Conservation (phyloP, 129 eudicot genomes). For the Artemisia annua region DNA sequence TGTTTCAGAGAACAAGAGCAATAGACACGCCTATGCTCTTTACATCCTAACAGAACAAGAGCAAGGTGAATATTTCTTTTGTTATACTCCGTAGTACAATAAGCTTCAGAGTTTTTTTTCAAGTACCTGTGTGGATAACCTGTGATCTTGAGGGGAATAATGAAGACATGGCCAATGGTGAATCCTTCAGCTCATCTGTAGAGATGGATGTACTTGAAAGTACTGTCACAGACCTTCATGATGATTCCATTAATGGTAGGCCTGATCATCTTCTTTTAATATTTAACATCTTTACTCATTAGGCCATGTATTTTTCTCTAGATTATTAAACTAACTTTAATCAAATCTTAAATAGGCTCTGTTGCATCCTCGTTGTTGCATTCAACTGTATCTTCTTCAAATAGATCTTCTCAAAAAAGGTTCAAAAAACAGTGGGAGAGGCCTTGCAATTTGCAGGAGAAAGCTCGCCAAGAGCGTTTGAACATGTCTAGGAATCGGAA, state of each 20-base stretch:
- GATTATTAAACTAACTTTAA: slow-evolving; percentile 11
- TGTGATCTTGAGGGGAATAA: slow-evolving; percentile 84
- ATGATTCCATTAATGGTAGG: slow-evolving; percentile 37
- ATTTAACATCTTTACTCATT: not conserved
- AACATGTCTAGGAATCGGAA: slow-evolving; percentile 68
- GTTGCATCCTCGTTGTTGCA: slow-evolving; percentile 33
- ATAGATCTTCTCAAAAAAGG: slow-evolving; percentile 46
- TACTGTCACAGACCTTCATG: slow-evolving; percentile 41
- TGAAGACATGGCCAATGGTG: slow-evolving; percentile 50
- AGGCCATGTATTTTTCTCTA: not conserved
- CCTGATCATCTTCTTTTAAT: no score
- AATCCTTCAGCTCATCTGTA: slow-evolving; percentile 45
- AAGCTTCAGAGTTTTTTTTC: slow-evolving; percentile 54
- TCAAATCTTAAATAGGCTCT: slow-evolving; percentile 43
- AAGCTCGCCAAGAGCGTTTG: slow-evolving; percentile 87
- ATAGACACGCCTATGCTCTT: no score
- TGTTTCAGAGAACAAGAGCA: no score
- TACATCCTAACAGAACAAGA: no score
- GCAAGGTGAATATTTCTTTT: slow-evolving; percentile 11
- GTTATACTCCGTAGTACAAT: slow-evolving; percentile 61
- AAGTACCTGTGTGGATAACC: slow-evolving; percentile 76
- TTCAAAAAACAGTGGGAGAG: slow-evolving; percentile 62
- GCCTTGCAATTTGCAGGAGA: slow-evolving; percentile 58
- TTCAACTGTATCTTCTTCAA: slow-evolving; percentile 46
- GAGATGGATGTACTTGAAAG: slow-evolving; percentile 96